Evolutionary conservation across 1,284 basidiomycete genomes (phyloP), one percentile per base, ranked within the genome.

Genomic region (Porogramme epimiltina): DNA sequence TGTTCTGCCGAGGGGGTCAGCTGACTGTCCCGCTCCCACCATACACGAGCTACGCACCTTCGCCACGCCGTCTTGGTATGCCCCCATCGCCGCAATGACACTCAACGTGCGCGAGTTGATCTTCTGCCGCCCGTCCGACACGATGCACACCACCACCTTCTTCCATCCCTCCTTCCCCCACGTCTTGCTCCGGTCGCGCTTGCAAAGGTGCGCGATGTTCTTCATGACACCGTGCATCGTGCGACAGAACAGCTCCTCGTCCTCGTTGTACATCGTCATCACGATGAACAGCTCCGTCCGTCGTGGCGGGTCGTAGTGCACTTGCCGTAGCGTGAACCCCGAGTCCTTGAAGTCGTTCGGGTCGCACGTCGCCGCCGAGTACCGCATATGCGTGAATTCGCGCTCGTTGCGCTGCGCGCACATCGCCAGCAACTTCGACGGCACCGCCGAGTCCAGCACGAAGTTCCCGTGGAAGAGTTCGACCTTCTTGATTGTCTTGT

Each of bases 141-240:
- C 74, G 54, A 76, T 74, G 56, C 74, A 78, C n/a, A 79, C 70
- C 6, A 78, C 77, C 22, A 87, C 91, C 80, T 97, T 98, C 77
- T 97, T 96, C 95, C 95, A 98, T 0, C 95, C 94, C 0, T 97
- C 93, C 67, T 92, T 89, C 1, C 94, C 94, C 95, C 95, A 98
- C 1, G 89, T 97, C 77, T 92, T 93, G 61, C 87, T 90, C 49
- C 91, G 73, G 40, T 89, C 87, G 19, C 93, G 77, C 60, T 87
- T 89, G 68, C 91, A 94, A 54, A 95, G 69, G 66, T 92, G 88
- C 13, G 83, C 84, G 46, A 93, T 79, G 63, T 95, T 95, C 75
- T 88, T 92, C 74, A 96, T 93, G 13, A 96, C 89, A 51, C 93
- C 93, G 62, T 94, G 87, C 91, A 96, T 94, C 0, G 93, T 93